Conservation (phyloP, 108 stramenopile species). For the Aurantiochytrium sp. region DNA sequence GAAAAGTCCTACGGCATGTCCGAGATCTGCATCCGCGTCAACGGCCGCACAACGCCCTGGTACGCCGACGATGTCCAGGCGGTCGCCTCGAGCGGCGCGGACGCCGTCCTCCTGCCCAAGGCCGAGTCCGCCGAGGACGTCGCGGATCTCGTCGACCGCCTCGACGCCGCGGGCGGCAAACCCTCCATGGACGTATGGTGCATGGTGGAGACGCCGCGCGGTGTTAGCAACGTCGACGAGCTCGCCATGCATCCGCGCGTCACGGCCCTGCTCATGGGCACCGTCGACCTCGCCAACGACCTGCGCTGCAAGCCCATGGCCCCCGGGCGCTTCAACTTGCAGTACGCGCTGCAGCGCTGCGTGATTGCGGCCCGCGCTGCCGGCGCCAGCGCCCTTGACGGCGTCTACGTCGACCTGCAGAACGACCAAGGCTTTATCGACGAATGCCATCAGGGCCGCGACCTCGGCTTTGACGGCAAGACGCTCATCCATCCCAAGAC, state of each 20-base stretch:
- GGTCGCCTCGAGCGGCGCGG: neutral
- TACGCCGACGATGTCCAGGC: constrained; percentile 17
- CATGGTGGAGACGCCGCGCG: constrained; percentile 31
- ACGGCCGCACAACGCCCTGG: constrained; percentile 30
- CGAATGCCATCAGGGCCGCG: constrained; percentile 18
- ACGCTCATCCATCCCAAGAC: constrained; percentile 38
- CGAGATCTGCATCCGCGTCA: constrained; percentile 30
- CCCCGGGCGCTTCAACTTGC: neutral
- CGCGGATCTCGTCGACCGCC: neutral
- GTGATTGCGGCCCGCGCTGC: constrained; percentile 25
- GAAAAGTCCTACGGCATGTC: neutral
- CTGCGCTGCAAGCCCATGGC: neutral
- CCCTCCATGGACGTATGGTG: neutral
- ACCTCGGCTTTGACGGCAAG: constrained; percentile 42
- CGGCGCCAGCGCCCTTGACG: neutral
- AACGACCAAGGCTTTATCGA: neutral
- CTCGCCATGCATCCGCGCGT: neutral
- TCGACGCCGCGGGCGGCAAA: neutral
- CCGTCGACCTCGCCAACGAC: constrained; percentile 31
- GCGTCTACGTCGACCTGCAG: neutral
- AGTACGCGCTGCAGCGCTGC: neutral
- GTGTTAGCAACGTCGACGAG: neutral
- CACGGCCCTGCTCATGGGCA: constrained; percentile 11
- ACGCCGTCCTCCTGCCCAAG: constrained; percentile 36
- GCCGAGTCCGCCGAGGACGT: constrained; percentile 30